Base-by-base conservation (phyloP, 371 early-diverging fungal species). In the Lichtheimia ramosa region DNA sequence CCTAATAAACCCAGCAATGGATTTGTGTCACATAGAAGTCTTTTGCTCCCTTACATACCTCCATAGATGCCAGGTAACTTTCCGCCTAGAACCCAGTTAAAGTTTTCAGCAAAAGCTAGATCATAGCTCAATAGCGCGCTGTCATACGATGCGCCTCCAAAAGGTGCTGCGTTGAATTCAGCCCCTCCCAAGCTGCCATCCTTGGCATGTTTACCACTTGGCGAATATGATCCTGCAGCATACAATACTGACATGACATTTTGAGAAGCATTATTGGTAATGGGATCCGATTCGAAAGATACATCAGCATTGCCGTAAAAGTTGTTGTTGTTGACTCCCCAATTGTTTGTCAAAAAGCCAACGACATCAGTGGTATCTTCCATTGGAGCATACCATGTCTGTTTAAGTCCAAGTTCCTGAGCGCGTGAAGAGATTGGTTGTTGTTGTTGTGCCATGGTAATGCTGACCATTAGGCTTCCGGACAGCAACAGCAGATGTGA, bases 11-110 rank as follows among this genome's bases (percentile, higher is more conserved):
- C 20, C 14, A 25, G 25, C 14, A 18, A 12, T 41, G 14, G 20
- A 20, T 34, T 41, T 16, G 21, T 20, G 20, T 39, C 42, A 42
- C 14, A 43, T 16, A 14, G 15, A 43, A 18, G 6, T 10, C 34
- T 6, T 28, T 34, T n/a, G 43, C 20, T n/a, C 12, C 42, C 20
- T 61, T 34, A 34, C 21, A 55, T 58, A 60, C 85, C 81, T 28
- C 75, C 74, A 61, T 70, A 79, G 15, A 82, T 59, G 25, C 82
- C 82, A 21, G 85, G 85, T 18, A 84, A 57, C 54, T 83, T 83
- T 3, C 85, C 83, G 51, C 85, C 85, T 13, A 71, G 68, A 5
- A 77, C 78, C 81, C 82, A 85, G 14, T 80, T 49, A 66, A 85
- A 85, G 41, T 73, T 75, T 14, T 51, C 52, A 21, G 77, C 82